A percentile compares a stretch with the other conserved stretches of the same genome.
Evolutionary conservation across 1,284 basidiomycete species (phyloP).

Genomic region (Cryptococcus maquisensis): DNA sequence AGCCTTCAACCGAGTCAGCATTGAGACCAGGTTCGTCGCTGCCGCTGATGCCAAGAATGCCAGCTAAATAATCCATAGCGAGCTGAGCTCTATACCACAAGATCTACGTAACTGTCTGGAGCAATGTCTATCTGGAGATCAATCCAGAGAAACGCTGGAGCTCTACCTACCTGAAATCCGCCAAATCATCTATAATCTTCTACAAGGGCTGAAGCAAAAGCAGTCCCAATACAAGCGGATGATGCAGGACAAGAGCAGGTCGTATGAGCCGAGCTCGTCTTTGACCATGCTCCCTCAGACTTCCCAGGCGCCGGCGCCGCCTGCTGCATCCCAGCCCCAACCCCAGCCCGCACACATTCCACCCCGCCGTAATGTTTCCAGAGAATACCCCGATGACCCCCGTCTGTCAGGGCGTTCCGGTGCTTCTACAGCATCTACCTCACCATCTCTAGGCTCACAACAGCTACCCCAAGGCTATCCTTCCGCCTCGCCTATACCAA

Average conservation of each 20-base stretch:
- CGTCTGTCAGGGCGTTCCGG: constrained; percentile 8
- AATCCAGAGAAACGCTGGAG: constrained; percentile 77
- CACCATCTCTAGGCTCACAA: background rate
- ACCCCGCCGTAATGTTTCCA: background rate
- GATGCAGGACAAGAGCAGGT: constrained; percentile 23
- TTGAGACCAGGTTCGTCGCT: constrained; percentile 52
- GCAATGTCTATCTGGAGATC: constrained; percentile 83
- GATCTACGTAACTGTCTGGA: constrained; percentile 86
- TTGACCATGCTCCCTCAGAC: background rate
- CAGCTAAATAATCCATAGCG: constrained; percentile 53
- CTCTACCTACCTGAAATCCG: constrained; percentile 87
- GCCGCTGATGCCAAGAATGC: background rate
- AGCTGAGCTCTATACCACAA: constrained; percentile 81
- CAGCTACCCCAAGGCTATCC: background rate
- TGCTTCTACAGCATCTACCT: background rate
- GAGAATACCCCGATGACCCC: background rate
- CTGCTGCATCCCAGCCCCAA: too few species aligned
- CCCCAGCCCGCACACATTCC: background rate
- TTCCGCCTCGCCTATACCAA: constrained; percentile 4
- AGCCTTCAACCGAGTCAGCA: constrained; percentile 79
- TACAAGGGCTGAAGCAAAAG: constrained; percentile 87
- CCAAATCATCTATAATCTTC: constrained; percentile 83
- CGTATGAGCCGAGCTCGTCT: background rate
- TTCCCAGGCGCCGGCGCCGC: background rate
- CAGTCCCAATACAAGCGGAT: constrained; percentile 65